A percentile compares a stretch with the other conserved stretches of the same genome.
Conservation (phyloP, 805 yeast species). For the Yamadazyma sp. region DNA sequence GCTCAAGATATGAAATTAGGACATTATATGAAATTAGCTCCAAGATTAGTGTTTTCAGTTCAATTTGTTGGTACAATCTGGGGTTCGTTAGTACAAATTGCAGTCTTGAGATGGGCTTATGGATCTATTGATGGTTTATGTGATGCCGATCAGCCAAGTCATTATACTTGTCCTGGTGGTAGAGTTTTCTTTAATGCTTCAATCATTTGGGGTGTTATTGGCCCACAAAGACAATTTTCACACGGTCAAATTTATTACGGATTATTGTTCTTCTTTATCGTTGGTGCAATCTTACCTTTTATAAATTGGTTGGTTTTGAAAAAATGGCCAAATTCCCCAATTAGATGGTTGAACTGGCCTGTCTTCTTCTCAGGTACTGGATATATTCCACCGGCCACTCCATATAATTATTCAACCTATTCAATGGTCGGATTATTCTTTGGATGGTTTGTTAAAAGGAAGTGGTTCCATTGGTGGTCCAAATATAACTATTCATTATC, state of each 20-base stretch:
- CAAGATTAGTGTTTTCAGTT: slow-evolving; percentile 38
- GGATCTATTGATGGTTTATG: slow-evolving; percentile 34
- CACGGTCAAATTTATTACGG: slow-evolving; percentile 21
- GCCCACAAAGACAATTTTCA: slow-evolving; percentile 17
- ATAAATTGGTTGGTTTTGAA: slow-evolving; percentile 36
- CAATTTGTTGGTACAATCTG: slow-evolving; percentile 43
- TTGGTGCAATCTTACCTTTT: slow-evolving; percentile 36
- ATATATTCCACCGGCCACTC: slow-evolving; percentile 71
- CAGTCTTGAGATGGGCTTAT: slow-evolving; percentile 42
- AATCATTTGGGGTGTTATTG: slow-evolving; percentile 42
- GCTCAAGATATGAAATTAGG: slow-evolving; percentile 48
- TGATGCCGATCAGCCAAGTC: slow-evolving; percentile 21
- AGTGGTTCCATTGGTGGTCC: slow-evolving; percentile 36
- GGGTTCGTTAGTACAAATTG: slow-evolving; percentile 39
- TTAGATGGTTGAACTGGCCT: slow-evolving; percentile 15
- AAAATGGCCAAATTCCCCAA: slow-evolving; percentile 36
- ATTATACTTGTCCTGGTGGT: slow-evolving; percentile 42
- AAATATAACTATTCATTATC: slow-evolving; percentile 45
- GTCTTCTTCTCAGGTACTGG: slow-evolving; percentile 49
- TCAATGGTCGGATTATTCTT: slow-evolving; percentile 33
- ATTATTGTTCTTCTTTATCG: slow-evolving; percentile 35
- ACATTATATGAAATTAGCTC: slow-evolving; percentile 42
- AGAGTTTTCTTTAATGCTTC: slow-evolving; percentile 41
- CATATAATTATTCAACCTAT: slow-evolving; percentile 61
- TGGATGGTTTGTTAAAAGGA: slow-evolving; percentile 37